Percentiles rank a stretch among this genome's conserved stretches.
phyloP scores from a whole-genome alignment of 495 filamentous ascomycete species.

The Gamarada debralockiae region DNA sequence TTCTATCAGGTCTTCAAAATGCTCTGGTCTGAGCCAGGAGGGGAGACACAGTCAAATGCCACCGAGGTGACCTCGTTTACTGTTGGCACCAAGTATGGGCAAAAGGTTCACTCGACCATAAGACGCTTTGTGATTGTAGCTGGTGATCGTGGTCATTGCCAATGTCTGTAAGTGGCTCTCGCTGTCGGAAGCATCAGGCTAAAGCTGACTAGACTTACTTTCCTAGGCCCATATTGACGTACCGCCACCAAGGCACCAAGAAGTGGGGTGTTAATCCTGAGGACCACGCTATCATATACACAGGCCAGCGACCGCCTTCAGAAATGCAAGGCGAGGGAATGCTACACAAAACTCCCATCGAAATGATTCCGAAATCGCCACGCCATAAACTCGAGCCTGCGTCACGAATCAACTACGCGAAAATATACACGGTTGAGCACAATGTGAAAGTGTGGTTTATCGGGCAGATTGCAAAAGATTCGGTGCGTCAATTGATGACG shows the following conservation, averaged over 20 bases:
- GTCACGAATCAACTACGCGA: constrained; percentile 20
- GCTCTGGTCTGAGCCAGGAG: not conserved
- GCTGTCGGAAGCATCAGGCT: not conserved
- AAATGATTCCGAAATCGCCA: constrained; percentile 6
- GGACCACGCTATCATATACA: constrained; percentile 23
- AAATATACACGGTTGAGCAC: constrained; percentile 25
- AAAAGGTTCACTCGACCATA: constrained; percentile 1
- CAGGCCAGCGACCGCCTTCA: not conserved
- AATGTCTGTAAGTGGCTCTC: constrained; percentile 13
- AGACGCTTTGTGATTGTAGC: constrained; percentile 18
- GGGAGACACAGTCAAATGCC: not conserved
- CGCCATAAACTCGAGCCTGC: not conserved
- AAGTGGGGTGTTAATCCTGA: not conserved
- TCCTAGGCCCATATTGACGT: constrained; percentile 7
- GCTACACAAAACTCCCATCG: constrained; percentile 12
- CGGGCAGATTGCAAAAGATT: constrained; percentile 10
- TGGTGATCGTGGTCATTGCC: constrained; percentile 3
- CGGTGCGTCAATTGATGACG: not conserved
- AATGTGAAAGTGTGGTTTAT: constrained; percentile 15
- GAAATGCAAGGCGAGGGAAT: constrained; percentile 2
- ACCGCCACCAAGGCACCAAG: not conserved
- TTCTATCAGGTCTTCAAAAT: not conserved
- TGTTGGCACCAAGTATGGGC: not conserved
- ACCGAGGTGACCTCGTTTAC: not conserved
- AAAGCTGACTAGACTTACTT: constrained; percentile 6